These are phyloP conservation scores for Hymenoscyphus fructigenus DNA, from an alignment of 2,329 filamentous ascomycete species.

Conservation along the genomic window DNA sequence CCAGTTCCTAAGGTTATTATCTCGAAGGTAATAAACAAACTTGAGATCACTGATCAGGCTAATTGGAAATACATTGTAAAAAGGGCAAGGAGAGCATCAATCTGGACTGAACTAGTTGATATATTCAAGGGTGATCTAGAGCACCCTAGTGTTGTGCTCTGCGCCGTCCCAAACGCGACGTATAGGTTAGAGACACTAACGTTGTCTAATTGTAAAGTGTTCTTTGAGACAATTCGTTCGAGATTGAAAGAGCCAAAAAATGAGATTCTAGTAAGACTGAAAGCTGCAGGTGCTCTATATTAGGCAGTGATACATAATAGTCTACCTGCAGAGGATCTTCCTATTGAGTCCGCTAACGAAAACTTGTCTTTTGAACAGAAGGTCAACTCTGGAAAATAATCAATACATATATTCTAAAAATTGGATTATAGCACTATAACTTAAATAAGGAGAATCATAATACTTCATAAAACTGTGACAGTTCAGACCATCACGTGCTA, in stretches of 20 bases:
- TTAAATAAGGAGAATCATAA: no score
- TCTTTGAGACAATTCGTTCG: slow-evolving; percentile 18
- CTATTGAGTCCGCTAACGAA: slow-evolving; percentile 21
- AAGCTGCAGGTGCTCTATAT: slow-evolving; percentile 18
- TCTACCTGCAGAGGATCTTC: slow-evolving; percentile 18
- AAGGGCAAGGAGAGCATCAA: slow-evolving; percentile 16
- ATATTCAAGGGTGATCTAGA: slow-evolving; percentile 19
- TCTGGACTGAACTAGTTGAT: slow-evolving; percentile 19
- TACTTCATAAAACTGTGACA: no score
- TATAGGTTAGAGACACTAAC: neutral
- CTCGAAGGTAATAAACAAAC: slow-evolving; percentile 13
- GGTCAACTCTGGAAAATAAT: slow-evolving; percentile 19
- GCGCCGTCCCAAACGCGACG: neutral
- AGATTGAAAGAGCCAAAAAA: slow-evolving; percentile 18
- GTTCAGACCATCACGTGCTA: no score
- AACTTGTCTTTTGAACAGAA: slow-evolving; percentile 21
- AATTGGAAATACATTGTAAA: slow-evolving; percentile 7
- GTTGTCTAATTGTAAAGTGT: slow-evolving; percentile 8
- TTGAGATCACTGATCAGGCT: slow-evolving; percentile 16
- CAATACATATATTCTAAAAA: slow-evolving; percentile 12
- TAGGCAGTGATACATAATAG: slow-evolving; percentile 16
- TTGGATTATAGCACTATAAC: slow-evolving; percentile 11
- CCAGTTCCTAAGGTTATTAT: slow-evolving; percentile 17
- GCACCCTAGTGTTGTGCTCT: neutral
- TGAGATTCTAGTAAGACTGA: slow-evolving; percentile 21